Percentiles rank a stretch among this genome's conserved stretches.
These are phyloP conservation scores for Hygrocybe coccinea DNA, from an alignment of 768 basidiomycete genomes.

Conservation along the genomic window DNA sequence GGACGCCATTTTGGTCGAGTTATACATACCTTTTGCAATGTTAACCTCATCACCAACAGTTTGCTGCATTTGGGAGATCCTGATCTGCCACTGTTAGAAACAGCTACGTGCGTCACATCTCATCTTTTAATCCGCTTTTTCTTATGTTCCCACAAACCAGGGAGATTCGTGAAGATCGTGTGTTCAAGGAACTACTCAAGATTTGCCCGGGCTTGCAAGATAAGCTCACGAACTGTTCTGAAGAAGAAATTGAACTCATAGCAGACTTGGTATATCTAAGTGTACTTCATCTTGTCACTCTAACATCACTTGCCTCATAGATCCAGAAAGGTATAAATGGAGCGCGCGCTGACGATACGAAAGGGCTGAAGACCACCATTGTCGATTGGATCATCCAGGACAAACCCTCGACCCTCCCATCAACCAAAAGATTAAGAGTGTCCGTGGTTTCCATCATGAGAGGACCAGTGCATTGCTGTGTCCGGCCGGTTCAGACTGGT, in stretches of 20 bases:
- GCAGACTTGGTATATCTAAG: neutral
- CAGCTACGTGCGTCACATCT: neutral
- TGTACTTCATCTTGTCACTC: neutral
- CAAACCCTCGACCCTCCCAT: slow-evolving; percentile 9
- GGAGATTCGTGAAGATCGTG: too few species aligned
- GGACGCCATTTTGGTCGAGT: neutral
- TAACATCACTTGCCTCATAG: neutral
- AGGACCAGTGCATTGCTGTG: slow-evolving; percentile 17
- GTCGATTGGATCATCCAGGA: slow-evolving; percentile 17
- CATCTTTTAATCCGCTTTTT: neutral
- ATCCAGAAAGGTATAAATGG: slow-evolving; percentile 10
- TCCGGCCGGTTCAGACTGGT: slow-evolving; percentile 21
- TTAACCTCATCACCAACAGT: neutral
- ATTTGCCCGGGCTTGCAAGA: neutral
- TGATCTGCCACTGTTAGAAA: neutral
- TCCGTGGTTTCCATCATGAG: slow-evolving; percentile 17
- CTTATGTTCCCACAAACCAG: too few species aligned
- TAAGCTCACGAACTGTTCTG: neutral
- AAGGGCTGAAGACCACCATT: slow-evolving; percentile 4
- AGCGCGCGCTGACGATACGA: slow-evolving; percentile 6
- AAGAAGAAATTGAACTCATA: neutral
- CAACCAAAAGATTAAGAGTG: slow-evolving; percentile 11
- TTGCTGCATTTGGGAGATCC: neutral
- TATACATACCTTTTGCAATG: neutral
- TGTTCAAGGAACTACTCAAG: too few species aligned